phyloP scores from a whole-genome alignment of 139 green algal species.

The Yamagishiella unicocca region DNA sequence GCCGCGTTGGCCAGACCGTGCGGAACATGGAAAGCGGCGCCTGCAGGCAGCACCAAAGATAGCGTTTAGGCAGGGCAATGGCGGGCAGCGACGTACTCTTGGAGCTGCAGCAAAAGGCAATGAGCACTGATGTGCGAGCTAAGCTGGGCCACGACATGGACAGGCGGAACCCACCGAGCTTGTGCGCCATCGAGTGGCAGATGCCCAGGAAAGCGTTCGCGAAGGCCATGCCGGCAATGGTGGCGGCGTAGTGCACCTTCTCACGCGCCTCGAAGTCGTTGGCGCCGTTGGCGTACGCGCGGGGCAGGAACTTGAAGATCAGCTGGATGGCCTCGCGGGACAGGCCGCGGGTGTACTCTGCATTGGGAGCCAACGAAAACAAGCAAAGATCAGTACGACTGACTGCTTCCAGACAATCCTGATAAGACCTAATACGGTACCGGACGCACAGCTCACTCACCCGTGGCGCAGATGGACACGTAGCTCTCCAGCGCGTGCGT shows the following conservation, averaged over 20 bases:
- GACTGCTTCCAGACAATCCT: too few species aligned
- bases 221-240: constrained; percentile 86
- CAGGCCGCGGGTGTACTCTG: constrained; percentile 78
- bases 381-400: background rate
- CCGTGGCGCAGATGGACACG: constrained; percentile 71
- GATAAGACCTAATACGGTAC: too few species aligned
- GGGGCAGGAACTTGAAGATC: constrained; percentile 77
- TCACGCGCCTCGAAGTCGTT: constrained; percentile 73
- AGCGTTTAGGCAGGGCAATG: too few species aligned
- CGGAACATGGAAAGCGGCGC: constrained; percentile 71
- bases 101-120: too few species aligned
- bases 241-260: constrained; percentile 79
- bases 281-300: constrained; percentile 62
- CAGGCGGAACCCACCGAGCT: constrained; percentile 60
- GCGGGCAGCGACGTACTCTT: too few species aligned
- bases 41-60: constrained; percentile 31
- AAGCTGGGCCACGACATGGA: too few species aligned
- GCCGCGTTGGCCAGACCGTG: constrained; percentile 80
- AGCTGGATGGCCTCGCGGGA: constrained; percentile 66
- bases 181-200: constrained; percentile 80
- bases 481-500: constrained; percentile 81
- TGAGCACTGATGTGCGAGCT: too few species aligned
- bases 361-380: background rate
- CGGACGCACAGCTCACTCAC: too few species aligned
- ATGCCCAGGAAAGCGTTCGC: constrained; percentile 85